Evolutionary conservation across 139 green algal species (phyloP), one percentile per base, ranked within the genome.

Genomic region (Micractinium conductrix): DNA sequence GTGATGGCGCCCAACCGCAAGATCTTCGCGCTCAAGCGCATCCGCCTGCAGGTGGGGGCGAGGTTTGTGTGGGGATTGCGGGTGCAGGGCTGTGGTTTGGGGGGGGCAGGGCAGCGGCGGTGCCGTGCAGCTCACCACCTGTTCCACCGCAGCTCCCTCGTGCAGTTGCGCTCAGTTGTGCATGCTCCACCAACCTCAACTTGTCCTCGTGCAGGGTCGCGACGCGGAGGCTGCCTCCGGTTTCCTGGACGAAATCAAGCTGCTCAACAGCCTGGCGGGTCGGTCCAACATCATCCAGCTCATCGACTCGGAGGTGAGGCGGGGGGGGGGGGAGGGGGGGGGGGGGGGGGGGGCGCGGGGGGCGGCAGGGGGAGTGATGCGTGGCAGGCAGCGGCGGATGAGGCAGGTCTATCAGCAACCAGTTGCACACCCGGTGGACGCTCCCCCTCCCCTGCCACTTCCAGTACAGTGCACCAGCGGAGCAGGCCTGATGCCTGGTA

Each of bases 221-320:
- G 93, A 96, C 75, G 63, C 71, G 0, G 93, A 98, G 83, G 91
- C 94, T 7, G 92, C 95, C 30, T 84, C 71, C n/a, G 97, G 97
- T 30, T 99, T 99, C 83, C 90, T 98, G 33, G 96, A 99, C 75
- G 97, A 99, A 89, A 98, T 99, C 69, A 91, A 85, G 16, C 91
- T 99, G 83, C 93, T 99, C 63, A 90, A 94, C 81, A 80, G 88
- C 48, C 91, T 99, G 76, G 75, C 88, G 6, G 92, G 94, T 74
- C 91, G 94, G 45, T 84, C 91, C 69, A 97, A 98, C 91, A 99
- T 99, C 90, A 97, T 99, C 85, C 96, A 98, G 89, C 93, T 99
- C 22, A 85, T 99, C 17, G 95, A 98, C 76, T 92, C 92, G 5
- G 92, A 97, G 89, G 89, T 94, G 55, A 0, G 78, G 38, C 4